Percentiles rank a stretch among this genome's conserved stretches.
phyloP scores from a whole-genome alignment of 495 filamentous ascomycete species.

The Echria macrotheca region DNA sequence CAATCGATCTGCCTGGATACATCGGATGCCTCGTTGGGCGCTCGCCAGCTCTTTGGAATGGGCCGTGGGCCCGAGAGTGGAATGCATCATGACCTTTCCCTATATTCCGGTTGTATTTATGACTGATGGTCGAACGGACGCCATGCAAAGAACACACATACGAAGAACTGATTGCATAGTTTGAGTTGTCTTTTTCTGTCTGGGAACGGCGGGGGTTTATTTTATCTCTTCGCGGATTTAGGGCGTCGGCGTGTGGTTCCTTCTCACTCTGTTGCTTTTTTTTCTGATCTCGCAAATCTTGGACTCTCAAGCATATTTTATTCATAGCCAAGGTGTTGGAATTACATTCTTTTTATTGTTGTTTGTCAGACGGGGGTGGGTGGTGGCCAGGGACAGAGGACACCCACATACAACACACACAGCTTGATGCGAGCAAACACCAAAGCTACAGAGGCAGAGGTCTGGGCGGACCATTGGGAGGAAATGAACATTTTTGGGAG shows the following conservation, averaged over 20 bases:
- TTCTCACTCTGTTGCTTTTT: conserved; percentile 1
- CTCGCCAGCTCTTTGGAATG: not conserved
- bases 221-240: conserved; percentile 5
- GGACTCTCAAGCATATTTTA: not conserved
- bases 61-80: not conserved
- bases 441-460: conserved; percentile 5
- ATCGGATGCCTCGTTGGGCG: not conserved
- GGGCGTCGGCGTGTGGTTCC: not conserved
- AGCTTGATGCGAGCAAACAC: not conserved
- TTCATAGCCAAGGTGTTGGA: conserved; percentile 14
- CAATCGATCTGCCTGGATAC: too few relatives aligned
- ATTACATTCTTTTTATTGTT: conserved; percentile 7
- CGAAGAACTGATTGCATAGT: not conserved
- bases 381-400: not conserved
- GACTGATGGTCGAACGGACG: not conserved
- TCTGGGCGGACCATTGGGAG: conserved; percentile 11
- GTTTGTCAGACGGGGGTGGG: not conserved
- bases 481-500: conserved; percentile 1
- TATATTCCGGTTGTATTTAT: conserved; percentile 14
- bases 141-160: conserved; percentile 9
- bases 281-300: not conserved
- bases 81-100: conserved; percentile 1
- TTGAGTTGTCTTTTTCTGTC: not conserved
- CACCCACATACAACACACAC: too few relatives aligned
- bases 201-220: conserved; percentile 8